phyloP scores from a whole-genome alignment of 192 early-diverging fungal species.

The Backusella sp. region DNA sequence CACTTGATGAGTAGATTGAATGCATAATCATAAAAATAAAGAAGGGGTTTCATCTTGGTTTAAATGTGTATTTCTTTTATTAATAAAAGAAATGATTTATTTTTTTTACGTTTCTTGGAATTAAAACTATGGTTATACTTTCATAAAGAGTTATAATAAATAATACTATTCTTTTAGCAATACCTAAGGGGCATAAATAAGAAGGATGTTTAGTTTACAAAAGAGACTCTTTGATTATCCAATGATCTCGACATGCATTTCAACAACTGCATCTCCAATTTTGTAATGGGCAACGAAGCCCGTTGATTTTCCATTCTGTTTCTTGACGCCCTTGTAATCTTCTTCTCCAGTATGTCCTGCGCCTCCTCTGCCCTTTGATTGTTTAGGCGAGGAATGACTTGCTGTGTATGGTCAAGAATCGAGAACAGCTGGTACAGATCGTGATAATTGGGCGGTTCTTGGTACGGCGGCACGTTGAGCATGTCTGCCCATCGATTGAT shows the following conservation, averaged over 20 bases:
- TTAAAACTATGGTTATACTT: too few relatives aligned
- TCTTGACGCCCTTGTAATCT: neutral
- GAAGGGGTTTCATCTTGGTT: too few relatives aligned
- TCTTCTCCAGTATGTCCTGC: neutral
- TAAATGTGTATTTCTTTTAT: too few relatives aligned
- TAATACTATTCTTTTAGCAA: too few relatives aligned
- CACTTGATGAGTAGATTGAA: conserved; percentile 35
- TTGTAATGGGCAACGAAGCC: neutral
- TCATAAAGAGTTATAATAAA: too few relatives aligned
- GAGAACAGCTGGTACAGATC: neutral
- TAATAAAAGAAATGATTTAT: too few relatives aligned
- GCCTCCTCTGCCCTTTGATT: neutral
- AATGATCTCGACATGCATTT: neutral
- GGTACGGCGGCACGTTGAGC: neutral
- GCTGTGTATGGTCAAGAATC: neutral
- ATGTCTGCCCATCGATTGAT: neutral
- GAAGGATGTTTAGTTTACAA: neutral
- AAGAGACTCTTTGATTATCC: neutral
- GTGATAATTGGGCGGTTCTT: neutral
- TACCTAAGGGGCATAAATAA: neutral
- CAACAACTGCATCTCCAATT: neutral
- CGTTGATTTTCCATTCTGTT: neutral
- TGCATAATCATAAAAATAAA: conserved; percentile 13
- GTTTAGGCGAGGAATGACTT: neutral
- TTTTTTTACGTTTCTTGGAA: too few relatives aligned